phyloP scores from a whole-genome alignment of 495 filamentous ascomycete genomes.

The Aspergillus conjunctus region DNA sequence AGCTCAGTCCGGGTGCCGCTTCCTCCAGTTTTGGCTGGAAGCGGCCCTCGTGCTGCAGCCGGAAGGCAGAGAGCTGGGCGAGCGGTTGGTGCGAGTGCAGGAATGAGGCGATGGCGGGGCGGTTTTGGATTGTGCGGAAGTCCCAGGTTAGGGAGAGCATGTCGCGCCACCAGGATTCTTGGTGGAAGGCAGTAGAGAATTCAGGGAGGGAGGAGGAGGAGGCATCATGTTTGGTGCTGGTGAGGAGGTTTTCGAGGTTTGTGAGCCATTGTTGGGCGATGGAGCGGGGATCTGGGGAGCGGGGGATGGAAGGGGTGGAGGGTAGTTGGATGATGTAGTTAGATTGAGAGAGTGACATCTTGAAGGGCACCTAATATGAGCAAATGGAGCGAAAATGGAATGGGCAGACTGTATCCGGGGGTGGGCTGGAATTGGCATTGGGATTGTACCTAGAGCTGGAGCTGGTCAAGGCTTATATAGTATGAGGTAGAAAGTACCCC shows the following conservation, averaged over 20 bases:
- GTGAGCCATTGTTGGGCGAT: slow-evolving; percentile 45
- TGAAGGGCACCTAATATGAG: neutral
- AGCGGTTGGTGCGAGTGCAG: slow-evolving; percentile 42
- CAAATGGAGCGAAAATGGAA: neutral
- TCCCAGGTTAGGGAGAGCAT: slow-evolving; percentile 63
- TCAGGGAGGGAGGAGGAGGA: slow-evolving; percentile 19
- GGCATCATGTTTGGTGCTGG: slow-evolving; percentile 16
- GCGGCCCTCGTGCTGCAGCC: slow-evolving; percentile 46
- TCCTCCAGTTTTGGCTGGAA: slow-evolving; percentile 45
- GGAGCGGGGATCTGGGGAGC: slow-evolving; percentile 26
- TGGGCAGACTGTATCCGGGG: no score
- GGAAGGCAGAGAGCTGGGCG: slow-evolving; percentile 35
- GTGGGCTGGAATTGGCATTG: neutral
- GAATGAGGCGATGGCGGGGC: slow-evolving; percentile 50
- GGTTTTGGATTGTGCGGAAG: slow-evolving; percentile 55
- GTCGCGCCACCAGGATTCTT: slow-evolving; percentile 65
- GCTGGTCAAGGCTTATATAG: neutral
- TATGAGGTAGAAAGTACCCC: neutral
- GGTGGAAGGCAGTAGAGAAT: slow-evolving; percentile 48
- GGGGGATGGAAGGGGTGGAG: slow-evolving; percentile 22
- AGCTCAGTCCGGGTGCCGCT: slow-evolving; percentile 47
- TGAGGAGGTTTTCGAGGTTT: slow-evolving; percentile 30
- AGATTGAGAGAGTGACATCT: slow-evolving; percentile 26
- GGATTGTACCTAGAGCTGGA: neutral
- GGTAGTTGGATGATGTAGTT: slow-evolving; percentile 41